Percentiles rank a stretch among this genome's conserved stretches.
phyloP scores from a whole-genome alignment of 2,329 filamentous ascomycete species.

The Penicillium olsonii region DNA sequence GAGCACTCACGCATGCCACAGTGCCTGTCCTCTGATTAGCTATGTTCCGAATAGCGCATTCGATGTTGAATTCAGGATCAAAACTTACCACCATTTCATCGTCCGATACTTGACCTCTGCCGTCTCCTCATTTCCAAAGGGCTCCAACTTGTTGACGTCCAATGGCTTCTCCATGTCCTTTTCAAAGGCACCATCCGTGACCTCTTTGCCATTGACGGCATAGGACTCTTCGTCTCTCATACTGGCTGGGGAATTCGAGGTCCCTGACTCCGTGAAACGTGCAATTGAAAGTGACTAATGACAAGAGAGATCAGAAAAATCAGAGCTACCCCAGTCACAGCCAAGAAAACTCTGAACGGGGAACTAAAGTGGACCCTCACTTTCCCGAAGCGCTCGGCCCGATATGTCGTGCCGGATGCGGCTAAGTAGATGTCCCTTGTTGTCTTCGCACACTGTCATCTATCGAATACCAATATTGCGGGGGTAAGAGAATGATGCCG shows the following conservation, averaged over 20 bases:
- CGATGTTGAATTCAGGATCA: not conserved
- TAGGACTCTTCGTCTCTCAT: conserved; percentile 22
- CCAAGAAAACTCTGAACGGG: conserved; percentile 11
- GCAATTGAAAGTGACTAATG: not conserved
- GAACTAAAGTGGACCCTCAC: conserved; percentile 6
- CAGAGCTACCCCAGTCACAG: conserved; percentile 1
- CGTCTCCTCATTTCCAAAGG: conserved; percentile 41
- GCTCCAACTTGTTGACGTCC: conserved; percentile 29
- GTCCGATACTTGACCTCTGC: conserved; percentile 53
- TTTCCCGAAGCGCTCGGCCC: conserved; percentile 9
- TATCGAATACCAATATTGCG: no score
- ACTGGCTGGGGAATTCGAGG: not conserved
- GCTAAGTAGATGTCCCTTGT: not conserved
- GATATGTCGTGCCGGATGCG: not conserved
- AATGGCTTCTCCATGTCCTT: conserved; percentile 20
- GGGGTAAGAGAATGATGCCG: no score
- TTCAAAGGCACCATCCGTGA: conserved; percentile 11
- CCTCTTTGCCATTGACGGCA: conserved; percentile 11
- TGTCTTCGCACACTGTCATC: not conserved
- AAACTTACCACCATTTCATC: conserved; percentile 46
- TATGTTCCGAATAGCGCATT: not conserved
- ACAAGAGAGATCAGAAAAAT: not conserved
- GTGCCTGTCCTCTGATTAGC: conserved; percentile 29
- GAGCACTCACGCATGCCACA: conserved; percentile 37
- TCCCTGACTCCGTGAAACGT: no score